These are phyloP conservation scores for Coemansia brasiliensis DNA, from an alignment of 192 early-diverging fungal species.

Conservation along the genomic window DNA sequence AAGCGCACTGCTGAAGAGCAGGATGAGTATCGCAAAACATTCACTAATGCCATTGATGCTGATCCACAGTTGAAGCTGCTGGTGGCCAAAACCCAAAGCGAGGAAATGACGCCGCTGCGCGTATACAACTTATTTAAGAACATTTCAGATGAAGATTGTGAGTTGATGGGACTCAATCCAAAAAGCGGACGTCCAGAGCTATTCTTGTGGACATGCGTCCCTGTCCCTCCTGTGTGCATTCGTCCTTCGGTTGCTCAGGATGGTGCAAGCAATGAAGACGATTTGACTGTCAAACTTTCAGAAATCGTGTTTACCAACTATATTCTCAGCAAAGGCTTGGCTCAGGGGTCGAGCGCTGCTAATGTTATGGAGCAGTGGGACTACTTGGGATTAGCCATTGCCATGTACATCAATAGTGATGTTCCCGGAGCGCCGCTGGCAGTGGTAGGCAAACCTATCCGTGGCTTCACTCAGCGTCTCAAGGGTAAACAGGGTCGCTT, in stretches of 20 bases:
- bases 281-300: slow-evolving; percentile 90
- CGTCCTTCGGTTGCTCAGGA: slow-evolving; percentile 95
- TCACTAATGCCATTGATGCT: slow-evolving; percentile 68
- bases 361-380: slow-evolving; percentile 95
- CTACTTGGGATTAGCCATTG: slow-evolving; percentile 85
- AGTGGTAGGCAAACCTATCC: slow-evolving; percentile 63
- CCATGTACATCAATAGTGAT: slow-evolving; percentile 97
- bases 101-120: slow-evolving; percentile 90
- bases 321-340: slow-evolving; percentile 59
- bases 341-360: slow-evolving; percentile 62
- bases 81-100: slow-evolving; percentile 75
- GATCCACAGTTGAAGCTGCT: slow-evolving; percentile 77
- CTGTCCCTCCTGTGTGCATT: slow-evolving; percentile 94
- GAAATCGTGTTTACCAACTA: slow-evolving; percentile 93
- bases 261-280: slow-evolving; percentile 93
- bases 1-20: slow-evolving; percentile 79
- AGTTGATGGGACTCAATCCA: slow-evolving; percentile 89
- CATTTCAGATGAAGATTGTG: slow-evolving; percentile 92
- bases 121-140: slow-evolving; percentile 84
- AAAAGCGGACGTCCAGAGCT: slow-evolving; percentile 82
- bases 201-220: slow-evolving; percentile 92
- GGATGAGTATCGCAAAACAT: slow-evolving; percentile 69
- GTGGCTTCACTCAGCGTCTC: slow-evolving; percentile 92
- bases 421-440: slow-evolving; percentile 83
- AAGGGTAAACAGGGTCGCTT: slow-evolving; percentile 99